Percentiles rank a stretch among this genome's conserved stretches.
These are phyloP conservation scores for Chloris gayana DNA, from an alignment of 176 grass and related monocot genomes.

Conservation along the genomic window DNA sequence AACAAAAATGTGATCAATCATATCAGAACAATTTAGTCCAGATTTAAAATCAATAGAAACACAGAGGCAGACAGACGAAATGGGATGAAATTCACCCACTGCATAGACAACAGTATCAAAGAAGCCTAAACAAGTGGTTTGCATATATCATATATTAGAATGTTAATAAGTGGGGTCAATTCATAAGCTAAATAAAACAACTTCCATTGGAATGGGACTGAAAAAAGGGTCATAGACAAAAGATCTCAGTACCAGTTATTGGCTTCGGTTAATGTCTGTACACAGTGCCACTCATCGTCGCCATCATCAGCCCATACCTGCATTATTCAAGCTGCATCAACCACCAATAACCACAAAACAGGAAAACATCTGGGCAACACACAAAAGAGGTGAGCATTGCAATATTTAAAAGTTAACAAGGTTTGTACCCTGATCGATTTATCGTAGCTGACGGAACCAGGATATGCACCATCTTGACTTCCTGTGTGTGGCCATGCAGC, in stretches of 20 bases:
- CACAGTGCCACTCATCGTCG: constrained; percentile 91
- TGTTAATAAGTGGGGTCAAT: constrained; percentile 13
- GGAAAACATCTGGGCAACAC: not conserved
- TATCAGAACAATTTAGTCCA: not conserved
- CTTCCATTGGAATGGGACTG: not conserved
- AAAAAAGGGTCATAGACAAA: not conserved
- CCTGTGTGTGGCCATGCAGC: constrained; percentile 77
- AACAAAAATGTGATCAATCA: constrained; percentile 39
- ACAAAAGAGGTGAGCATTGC: not conserved
- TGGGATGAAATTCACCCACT: not conserved
- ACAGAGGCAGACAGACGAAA: not conserved
- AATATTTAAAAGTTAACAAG: not conserved
- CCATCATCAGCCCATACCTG: constrained; percentile 88
- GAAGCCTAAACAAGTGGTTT: constrained; percentile 3
- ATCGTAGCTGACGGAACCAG: constrained; percentile 95
- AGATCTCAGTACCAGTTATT: constrained; percentile 41
- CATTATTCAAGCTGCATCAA: constrained; percentile 15
- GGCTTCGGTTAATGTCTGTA: constrained; percentile 80
- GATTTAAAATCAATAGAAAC: constrained; percentile 16
- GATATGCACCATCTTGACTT: constrained; percentile 94
- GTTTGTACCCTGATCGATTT: constrained; percentile 73
- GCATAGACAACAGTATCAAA: not conserved
- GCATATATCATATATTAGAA: not conserved
- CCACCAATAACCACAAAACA: not conserved
- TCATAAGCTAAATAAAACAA: not conserved